These are phyloP conservation scores for Podaxis sp. DNA, from an alignment of 768 basidiomycete genomes.

Conservation along the genomic window DNA sequence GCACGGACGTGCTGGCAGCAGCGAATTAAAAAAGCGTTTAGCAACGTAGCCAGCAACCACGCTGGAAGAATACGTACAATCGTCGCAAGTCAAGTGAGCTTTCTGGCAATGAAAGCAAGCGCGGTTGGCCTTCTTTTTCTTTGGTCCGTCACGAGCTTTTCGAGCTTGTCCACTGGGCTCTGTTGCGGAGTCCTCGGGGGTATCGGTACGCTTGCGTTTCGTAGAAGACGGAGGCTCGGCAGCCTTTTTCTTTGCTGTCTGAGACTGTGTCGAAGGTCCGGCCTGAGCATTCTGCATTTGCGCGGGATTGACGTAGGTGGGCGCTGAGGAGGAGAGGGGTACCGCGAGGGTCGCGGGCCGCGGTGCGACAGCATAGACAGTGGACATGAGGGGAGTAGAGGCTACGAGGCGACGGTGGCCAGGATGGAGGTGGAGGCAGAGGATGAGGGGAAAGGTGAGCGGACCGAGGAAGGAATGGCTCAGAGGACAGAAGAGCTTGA, in stretches of 20 bases:
- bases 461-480: conserved; percentile 27
- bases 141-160: conserved; percentile 72
- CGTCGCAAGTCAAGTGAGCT: conserved; percentile 98
- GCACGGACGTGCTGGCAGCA: conserved; percentile 82
- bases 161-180: conserved; percentile 44
- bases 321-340: conserved; percentile 23
- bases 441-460: conserved; percentile 25
- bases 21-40: conserved; percentile 21
- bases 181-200: conserved; percentile 54
- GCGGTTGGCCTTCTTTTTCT: conserved; percentile 93
- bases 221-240: conserved; percentile 27
- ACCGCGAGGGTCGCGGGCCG: conserved; percentile 32
- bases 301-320: conserved; percentile 40
- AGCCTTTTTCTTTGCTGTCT: conserved; percentile 38
- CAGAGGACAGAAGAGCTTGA: conserved; percentile 18
- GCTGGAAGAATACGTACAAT: conserved; percentile 60
- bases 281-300: conserved; percentile 46
- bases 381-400: conserved; percentile 31
- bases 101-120: conserved; percentile 97
- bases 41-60: conserved; percentile 6
- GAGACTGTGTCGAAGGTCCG: conserved; percentile 37
- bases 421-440: conserved; percentile 22
- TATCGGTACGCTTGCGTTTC: conserved; percentile 66
- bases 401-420: conserved; percentile 17
- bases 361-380: conserved; percentile 37